Evolutionary conservation across 768 basidiomycete genomes (phyloP).

Genomic region (Termitomyces titanicus): DNA sequence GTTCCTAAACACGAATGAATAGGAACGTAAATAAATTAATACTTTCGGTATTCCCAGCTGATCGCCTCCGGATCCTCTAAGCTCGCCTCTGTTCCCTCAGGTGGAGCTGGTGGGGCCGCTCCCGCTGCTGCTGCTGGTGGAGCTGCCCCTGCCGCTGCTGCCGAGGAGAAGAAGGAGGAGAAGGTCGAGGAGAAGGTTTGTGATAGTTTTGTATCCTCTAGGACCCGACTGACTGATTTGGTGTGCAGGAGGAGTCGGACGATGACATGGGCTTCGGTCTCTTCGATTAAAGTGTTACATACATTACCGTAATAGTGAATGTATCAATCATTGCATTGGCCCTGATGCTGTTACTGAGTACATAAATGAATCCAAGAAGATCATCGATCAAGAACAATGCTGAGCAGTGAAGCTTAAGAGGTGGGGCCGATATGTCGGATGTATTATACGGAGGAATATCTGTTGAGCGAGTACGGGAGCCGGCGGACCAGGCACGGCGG

Average conservation of each 20-base stretch:
- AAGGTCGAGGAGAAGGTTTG: slow-evolving; percentile 86
- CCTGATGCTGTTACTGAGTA: neutral
- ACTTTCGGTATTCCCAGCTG: slow-evolving; percentile 44
- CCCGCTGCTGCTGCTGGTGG: slow-evolving; percentile 48
- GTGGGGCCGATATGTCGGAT: neutral
- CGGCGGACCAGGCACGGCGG: slow-evolving; percentile 21
- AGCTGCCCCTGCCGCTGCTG: slow-evolving; percentile 54
- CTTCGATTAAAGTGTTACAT: slow-evolving; percentile 66
- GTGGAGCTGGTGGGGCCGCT: slow-evolving; percentile 70
- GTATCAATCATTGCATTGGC: neutral
- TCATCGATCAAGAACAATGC: no score
- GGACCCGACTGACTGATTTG: neutral
- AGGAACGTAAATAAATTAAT: no score
- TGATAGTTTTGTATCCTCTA: slow-evolving; percentile 12
- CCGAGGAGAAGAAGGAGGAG: slow-evolving; percentile 80
- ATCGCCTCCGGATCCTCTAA: slow-evolving; percentile 92
- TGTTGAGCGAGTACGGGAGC: slow-evolving; percentile 7
- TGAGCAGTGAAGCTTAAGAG: no score
- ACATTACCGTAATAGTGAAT: slow-evolving; percentile 11
- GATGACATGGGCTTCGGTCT: slow-evolving; percentile 99
- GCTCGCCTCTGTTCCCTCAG: slow-evolving; percentile 96
- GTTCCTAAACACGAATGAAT: no score
- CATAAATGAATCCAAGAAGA: neutral
- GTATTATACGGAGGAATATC: neutral
- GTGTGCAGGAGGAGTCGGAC: slow-evolving; percentile 81